Evolutionary conservation across 176 grass and related monocot species (phyloP), one percentile per base, ranked within the genome.

Genomic region (Guadua angustifolia): DNA sequence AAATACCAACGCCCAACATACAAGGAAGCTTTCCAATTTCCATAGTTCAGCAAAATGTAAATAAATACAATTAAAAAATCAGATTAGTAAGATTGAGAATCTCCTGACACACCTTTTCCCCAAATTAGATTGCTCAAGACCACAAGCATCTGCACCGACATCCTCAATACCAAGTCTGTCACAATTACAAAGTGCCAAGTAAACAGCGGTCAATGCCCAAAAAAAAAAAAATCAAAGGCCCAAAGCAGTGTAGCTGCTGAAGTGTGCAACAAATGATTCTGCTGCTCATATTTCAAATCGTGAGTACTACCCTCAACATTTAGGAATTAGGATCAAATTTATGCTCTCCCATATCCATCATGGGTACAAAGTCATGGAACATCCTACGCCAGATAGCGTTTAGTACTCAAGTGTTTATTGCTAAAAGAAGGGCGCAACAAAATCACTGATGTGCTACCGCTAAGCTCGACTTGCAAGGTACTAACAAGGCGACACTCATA

Each of bases 81-180:
- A 71, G 1, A 55, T 26, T 10, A 29, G 24, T 64, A 77, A 71
- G 66, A 44, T 29, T 45, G 7, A 38, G 26, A 89, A 66, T 57
- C 7, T 7, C 18, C 15, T 73, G 71, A 36, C 36, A 10, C 38
- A 88, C 90, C 90, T 91, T 85, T 88, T 91, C 47, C 90, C 86
- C 49, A 82, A 79, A 82, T 62, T 39, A 53, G 90, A 78, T 53
- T 88, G 82, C 5, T 78, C 86, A 62, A 91, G 62, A 7, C 82
- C 73, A 68, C 73, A 85, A 21, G 51, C 47, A 69, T 85, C 90
- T 82, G 58, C 82, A 55, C 74, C 58, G 58, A 68, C 59, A 51
- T 77, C 66, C 21, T 82, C 82, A 82, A 85, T 88, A 40, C 66
- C 86, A 82, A 74, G 42, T 18, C 90, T 91, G 82, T 36, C 16